A percentile compares a stretch with the other conserved stretches of the same genome.
Evolutionary conservation across 345 rosid genomes (phyloP).

Genomic region (Eutrema heterophyllum): DNA sequence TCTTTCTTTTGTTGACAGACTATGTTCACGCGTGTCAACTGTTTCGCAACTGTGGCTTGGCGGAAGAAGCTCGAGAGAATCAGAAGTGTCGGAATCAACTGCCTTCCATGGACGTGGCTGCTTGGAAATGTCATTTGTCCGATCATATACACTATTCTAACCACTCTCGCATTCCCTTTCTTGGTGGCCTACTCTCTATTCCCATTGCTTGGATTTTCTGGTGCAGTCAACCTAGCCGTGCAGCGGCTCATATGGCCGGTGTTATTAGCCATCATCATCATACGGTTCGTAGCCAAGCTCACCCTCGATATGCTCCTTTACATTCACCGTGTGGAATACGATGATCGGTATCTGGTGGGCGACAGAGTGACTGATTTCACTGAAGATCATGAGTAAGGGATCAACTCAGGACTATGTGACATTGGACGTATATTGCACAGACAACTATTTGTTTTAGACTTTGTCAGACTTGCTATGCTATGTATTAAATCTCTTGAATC

Average conservation of each 20-base stretch:
- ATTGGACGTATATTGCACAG: background rate
- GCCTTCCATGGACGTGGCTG: conserved; percentile 7
- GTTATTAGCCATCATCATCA: background rate
- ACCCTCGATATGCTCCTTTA: background rate
- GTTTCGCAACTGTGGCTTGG: conserved; percentile 14
- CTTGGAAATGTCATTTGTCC: conserved; percentile 15
- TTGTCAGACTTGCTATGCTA: background rate
- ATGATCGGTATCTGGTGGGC: conserved; percentile 22
- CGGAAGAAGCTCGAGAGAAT: conserved; percentile 13
- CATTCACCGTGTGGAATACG: background rate
- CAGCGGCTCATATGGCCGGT: conserved; percentile 18
- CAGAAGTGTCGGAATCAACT: background rate
- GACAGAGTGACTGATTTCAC: conserved; percentile 12
- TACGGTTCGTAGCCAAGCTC: conserved; percentile 10
- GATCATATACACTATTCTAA: background rate
- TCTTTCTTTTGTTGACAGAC: background rate
- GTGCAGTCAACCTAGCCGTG: background rate
- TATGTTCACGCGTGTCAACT: background rate
- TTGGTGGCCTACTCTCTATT: background rate
- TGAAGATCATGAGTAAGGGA: background rate
- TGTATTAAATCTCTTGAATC: background rate
- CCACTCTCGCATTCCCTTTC: conserved; percentile 5
- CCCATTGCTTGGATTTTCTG: conserved; percentile 15
- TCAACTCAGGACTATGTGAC: background rate
- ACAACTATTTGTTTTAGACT: background rate